A percentile compares a stretch with the other conserved stretches of the same genome.
Evolutionary conservation across 331 rosid genomes (phyloP).

Genomic region (Spiraea crenata): DNA sequence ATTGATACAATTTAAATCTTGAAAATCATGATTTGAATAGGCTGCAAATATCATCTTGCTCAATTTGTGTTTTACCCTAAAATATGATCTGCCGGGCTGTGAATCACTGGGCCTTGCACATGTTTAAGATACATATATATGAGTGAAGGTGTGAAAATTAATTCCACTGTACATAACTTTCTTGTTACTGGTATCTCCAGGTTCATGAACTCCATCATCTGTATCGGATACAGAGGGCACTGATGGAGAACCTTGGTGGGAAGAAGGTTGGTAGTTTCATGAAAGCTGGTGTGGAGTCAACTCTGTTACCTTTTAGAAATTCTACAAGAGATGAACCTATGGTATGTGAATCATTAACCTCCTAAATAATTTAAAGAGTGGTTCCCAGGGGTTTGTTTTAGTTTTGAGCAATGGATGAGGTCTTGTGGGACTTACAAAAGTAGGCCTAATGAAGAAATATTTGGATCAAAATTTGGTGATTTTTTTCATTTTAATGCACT

Average conservation of each 20-base stretch:
- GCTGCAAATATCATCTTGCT: background rate
- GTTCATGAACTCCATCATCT: constrained; percentile 55
- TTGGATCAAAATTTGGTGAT: background rate
- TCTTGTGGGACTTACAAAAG: background rate
- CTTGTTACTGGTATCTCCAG: constrained; percentile 30
- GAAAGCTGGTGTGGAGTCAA: constrained; percentile 27
- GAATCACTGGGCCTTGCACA: background rate
- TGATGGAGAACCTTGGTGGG: constrained; percentile 40
- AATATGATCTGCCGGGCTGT: background rate
- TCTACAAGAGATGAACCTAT: constrained; percentile 19
- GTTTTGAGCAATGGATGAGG: background rate
- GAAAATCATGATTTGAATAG: background rate
- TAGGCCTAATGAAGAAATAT: background rate
- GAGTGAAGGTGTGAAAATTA: background rate
- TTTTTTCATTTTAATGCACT: background rate
- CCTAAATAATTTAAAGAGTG: constrained; percentile 5
- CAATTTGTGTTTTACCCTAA: background rate
- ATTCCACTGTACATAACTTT: background rate
- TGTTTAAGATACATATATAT: background rate
- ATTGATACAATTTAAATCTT: background rate
- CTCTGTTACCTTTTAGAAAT: constrained; percentile 24
- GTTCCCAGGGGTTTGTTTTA: background rate
- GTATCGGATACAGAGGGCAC: constrained; percentile 44
- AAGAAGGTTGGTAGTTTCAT: constrained; percentile 28
- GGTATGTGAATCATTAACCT: constrained; percentile 12